Evolutionary conservation across 371 early-diverging fungal genomes (phyloP), one percentile per base, ranked within the genome.

Genomic region (Mortierella sp.): DNA sequence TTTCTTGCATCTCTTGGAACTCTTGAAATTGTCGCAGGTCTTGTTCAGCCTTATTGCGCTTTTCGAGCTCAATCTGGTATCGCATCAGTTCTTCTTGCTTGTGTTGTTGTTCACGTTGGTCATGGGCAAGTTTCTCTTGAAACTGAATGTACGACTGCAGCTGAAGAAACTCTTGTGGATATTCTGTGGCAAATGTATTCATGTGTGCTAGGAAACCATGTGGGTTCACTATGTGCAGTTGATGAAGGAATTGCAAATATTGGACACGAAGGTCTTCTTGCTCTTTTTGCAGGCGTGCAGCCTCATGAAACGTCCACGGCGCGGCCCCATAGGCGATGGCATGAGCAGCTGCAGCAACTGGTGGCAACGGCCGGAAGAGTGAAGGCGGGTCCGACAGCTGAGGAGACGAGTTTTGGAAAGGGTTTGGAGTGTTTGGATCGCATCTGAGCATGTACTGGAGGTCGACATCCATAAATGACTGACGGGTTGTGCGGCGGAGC

Each of bases 391-490:
- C 82, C 7, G 76, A 81, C n/a, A 81, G 73, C 33, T 76, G 65
- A 8, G 72, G 72, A 15, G 82, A 81, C 21, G 82, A 71, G 69
- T 81, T 76, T 40, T 59, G 63, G 40, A 81, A 81, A 10, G 82
- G 82, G 45, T 81, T 72, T 1, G 64, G 69, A 4, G 76, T 76
- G 8, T 69, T 66, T 45, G 82, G 82, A 43, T 81, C 76, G 32
- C 45, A 61, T 15, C 66, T 64, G 32, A 81, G 67, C 41, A 81
- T 76, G 32, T 81, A 70, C 53, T 81, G 72, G 55, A 81, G 82
- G 33, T 81, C 82, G 3, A 81, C 76, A n/a, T 81, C 82, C 82
- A 81, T 81, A 32, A 81, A 81, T 33, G 82, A 81, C 22, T 76
- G 82, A 4, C 69, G 69, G 3, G 82, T 81, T 40, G 69, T 72